Base-by-base conservation (phyloP, 2,329 filamentous ascomycete species). In the Zalaria obscura region DNA sequence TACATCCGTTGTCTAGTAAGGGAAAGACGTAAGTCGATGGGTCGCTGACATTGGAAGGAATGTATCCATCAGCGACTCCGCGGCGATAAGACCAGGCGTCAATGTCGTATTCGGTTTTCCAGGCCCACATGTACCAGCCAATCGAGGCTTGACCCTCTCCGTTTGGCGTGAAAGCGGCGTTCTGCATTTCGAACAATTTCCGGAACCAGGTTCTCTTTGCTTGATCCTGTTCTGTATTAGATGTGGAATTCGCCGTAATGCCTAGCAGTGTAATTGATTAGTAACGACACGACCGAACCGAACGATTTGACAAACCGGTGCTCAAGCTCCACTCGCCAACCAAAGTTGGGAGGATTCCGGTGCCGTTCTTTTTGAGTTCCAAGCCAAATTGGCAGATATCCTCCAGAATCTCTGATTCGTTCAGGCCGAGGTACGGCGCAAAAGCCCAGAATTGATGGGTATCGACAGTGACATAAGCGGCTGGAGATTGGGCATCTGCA, bases 371-470 rank as follows among this genome's bases (percentile, higher is more conserved):
- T 33, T 42, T 42, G 11, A 48, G 39, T 18, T 27, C 27, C 7
- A 45, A 28, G 1, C 37, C 42, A 33, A 47, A 49, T 7, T 38
- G n/a, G 44, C 50, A 53, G 33, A 53, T 47, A 4, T 27, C 27
- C 27, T 49, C 25, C 8, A 53, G 41, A 28, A 49, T 47, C 28
- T 45, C 38, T 8, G 37, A 10, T 28, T 45, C 36, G 25, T 45
- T 32, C n/a, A 53, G 41, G 26, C 43, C 47, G 40, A 42, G 35
- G 33, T 46, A 36, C 3, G 50, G 50, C 31, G 50, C 47, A 41
- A 53, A 53, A n/a, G 50, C 50, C 43, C 47, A 53, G 43, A 50
- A 53, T 37, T 53, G 50, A 45, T 53, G 50, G 5, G 50, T 51
- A 40, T 53, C 50, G 35, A 53, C 28, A 4, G 43, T 47, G 25